These are phyloP conservation scores for Monosporascus sp. DNA, from an alignment of 2,329 filamentous ascomycete species.

Conservation along the genomic window DNA sequence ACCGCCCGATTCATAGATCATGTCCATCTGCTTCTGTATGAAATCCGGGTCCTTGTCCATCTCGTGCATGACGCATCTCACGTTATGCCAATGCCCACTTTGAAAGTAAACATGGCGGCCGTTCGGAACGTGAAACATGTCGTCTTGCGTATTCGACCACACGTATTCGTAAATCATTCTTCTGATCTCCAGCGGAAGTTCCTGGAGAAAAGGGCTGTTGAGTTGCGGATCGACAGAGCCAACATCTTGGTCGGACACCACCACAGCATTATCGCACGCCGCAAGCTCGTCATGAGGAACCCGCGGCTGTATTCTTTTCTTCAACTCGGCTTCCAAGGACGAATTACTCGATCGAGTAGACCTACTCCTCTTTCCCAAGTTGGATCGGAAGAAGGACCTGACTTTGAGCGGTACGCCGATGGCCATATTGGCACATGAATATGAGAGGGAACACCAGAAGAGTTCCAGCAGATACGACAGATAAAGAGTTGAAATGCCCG, in stretches of 20 bases:
- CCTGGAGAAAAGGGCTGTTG: constrained; percentile 24
- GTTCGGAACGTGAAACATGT: constrained; percentile 19
- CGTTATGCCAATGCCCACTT: constrained; percentile 22
- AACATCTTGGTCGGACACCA: not conserved
- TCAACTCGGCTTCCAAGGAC: constrained; percentile 3
- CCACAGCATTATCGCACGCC: not conserved
- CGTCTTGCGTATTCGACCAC: constrained; percentile 18
- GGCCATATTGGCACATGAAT: constrained; percentile 13
- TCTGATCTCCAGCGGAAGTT: constrained; percentile 29
- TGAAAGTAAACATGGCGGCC: constrained; percentile 24
- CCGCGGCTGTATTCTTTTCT: not conserved
- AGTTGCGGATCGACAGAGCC: constrained; percentile 14
- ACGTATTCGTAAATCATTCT: constrained; percentile 25
- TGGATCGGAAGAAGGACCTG: constrained; percentile 18
- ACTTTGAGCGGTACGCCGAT: constrained; percentile 15
- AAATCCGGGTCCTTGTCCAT: constrained; percentile 20
- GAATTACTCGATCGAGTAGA: constrained; percentile 2
- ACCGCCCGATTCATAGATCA: constrained; percentile 8
- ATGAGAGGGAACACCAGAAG: not conserved
- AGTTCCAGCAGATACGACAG: not conserved
- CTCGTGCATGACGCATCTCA: constrained; percentile 24
- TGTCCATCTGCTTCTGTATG: constrained; percentile 25
- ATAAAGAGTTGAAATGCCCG: not conserved
- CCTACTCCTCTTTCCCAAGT: constrained; percentile 15
- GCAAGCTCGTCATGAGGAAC: not conserved